phyloP scores from a whole-genome alignment of 306 rosid species.

The Gastrolobium bilobum region DNA sequence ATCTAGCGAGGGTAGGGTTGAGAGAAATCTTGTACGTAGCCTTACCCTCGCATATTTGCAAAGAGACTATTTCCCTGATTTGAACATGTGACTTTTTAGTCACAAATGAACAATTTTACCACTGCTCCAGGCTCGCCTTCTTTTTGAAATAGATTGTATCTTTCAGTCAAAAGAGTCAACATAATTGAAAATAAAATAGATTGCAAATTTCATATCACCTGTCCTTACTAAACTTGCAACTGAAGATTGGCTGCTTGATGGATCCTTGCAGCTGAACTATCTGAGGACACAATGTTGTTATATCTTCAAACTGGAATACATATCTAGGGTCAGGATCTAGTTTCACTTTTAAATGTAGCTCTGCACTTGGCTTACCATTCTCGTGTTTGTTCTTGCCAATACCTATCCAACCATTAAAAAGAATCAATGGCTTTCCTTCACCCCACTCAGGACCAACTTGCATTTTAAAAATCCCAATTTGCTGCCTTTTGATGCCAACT shows the following conservation, averaged over 20 bases:
- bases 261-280: slow-evolving; percentile 90
- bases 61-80: too few relatives aligned
- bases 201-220: slow-evolving; percentile 64
- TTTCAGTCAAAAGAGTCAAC: background rate
- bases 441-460: slow-evolving; percentile 92
- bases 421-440: slow-evolving; percentile 75
- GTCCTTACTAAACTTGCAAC: slow-evolving; percentile 91
- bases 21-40: too few relatives aligned
- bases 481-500: slow-evolving; percentile 80
- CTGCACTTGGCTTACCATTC: slow-evolving; percentile 67
- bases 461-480: slow-evolving; percentile 81
- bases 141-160: too few relatives aligned
- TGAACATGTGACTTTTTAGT: too few relatives aligned
- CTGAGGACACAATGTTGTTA: slow-evolving; percentile 82
- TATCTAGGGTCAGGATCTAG: slow-evolving; percentile 96
- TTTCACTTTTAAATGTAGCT: slow-evolving; percentile 88
- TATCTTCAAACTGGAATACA: slow-evolving; percentile 86
- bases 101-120: too few relatives aligned
- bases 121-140: too few relatives aligned
- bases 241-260: slow-evolving; percentile 86
- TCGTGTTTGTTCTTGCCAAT: slow-evolving; percentile 82
- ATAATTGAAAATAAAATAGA: slow-evolving; percentile 29
- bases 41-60: too few relatives aligned
- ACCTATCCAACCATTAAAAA: slow-evolving; percentile 86
- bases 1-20: too few relatives aligned